Evolutionary conservation across 2,329 filamentous ascomycete genomes (phyloP), one percentile per base, ranked within the genome.

Genomic region (Pestalotiopsis sp.): DNA sequence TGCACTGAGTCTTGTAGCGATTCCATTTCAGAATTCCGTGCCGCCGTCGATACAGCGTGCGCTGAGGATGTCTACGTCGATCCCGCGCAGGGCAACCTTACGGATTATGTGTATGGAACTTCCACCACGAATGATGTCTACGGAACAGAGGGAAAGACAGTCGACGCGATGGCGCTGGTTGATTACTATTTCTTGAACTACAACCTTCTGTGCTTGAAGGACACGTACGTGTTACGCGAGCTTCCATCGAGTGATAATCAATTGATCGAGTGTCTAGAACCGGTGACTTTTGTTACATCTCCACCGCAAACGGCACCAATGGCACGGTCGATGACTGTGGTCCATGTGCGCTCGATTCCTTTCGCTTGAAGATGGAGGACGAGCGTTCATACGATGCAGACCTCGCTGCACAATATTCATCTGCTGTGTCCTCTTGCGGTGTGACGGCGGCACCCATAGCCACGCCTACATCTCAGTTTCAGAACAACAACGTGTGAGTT

Each of bases 1-100:
- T 73, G 70, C 20, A n/a, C n/a, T 3, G 62, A 52, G 14, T 52
- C 45, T 20, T 52, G 45, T 13, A 52, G 45, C 14, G 45, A 52
- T 20, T 52, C 45, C 2, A 52, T 52, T 52, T 17, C 20, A 52
- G 45, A 52, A 1, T 20, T 17, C 20, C 45, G 45, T 52, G 45
- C 45, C 6, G 20, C 14, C 20, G 45, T 52, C 17, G 13, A 13
- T 20, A 17, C 4, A 20, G 45, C 14, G 20, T 52, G 45, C 9
- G 45, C 13, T 17, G 45, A 52, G 9, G 45, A 52, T 52, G 17
- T 52, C 3, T 52, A 52, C 45, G 45, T 52, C 14, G 45, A 52
- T 17, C 45, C 45, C 9, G 14, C 45, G 3, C 14, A 52, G 45
- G 9, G 20, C 14, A 52, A 52, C 45, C 14, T 52, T 2, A 52